A percentile compares a stretch with the other conserved stretches of the same genome.
Conservation (phyloP, 192 early-diverging fungal species). For the Lunasporangiospora selenospora region DNA sequence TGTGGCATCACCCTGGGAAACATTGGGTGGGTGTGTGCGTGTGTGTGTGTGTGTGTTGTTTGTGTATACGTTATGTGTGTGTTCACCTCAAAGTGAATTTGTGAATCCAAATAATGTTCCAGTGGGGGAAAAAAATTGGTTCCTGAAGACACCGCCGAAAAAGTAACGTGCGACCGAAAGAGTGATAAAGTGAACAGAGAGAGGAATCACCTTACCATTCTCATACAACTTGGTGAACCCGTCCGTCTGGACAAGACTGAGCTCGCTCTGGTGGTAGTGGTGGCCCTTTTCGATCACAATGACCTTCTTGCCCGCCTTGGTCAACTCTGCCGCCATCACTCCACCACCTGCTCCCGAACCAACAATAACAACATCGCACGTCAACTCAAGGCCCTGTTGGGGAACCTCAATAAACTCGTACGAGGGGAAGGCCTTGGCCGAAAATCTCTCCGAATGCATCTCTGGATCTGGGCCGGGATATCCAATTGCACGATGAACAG, state of each 20-base stretch:
- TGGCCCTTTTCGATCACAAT: constrained; percentile 78
- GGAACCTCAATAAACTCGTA: constrained; percentile 64
- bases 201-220: constrained; percentile 20
- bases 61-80: too few species aligned
- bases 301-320: constrained; percentile 69
- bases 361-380: constrained; percentile 70
- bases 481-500: constrained; percentile 53
- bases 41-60: too few species aligned
- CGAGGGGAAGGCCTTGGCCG: constrained; percentile 46
- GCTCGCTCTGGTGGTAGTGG: constrained; percentile 60
- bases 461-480: constrained; percentile 62
- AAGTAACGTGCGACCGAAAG: too few species aligned
- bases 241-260: constrained; percentile 57
- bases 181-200: constrained; percentile 7
- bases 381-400: constrained; percentile 37
- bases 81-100: too few species aligned
- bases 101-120: too few species aligned
- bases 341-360: constrained; percentile 76
- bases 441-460: constrained; percentile 43
- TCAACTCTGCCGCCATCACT: constrained; percentile 69
- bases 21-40: too few species aligned
- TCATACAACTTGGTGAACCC: constrained; percentile 65
- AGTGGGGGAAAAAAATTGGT: too few species aligned
- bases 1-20: too few species aligned
- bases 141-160: too few species aligned